phyloP scores from a whole-genome alignment of 225 moss, liverwort and hornwort species.

The Pleurozium schreberi region DNA sequence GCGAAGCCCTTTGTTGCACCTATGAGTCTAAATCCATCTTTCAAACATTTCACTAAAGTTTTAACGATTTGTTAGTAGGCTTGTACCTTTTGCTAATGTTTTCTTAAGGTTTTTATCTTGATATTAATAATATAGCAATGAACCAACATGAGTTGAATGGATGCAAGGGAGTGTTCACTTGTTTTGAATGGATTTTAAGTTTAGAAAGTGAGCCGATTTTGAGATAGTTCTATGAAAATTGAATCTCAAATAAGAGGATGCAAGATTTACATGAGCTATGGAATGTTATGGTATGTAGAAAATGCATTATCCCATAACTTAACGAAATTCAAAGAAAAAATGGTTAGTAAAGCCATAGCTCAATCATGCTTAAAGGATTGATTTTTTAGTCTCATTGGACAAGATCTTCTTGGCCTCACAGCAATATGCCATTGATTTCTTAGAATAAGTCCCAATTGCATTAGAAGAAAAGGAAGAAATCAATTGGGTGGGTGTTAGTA shows the following conservation, averaged over 20 bases:
- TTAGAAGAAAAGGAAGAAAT: neutral
- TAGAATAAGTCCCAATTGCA: neutral
- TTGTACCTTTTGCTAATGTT: neutral
- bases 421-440: neutral
- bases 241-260: neutral
- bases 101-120: neutral
- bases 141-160: neutral
- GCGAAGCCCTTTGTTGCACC: neutral
- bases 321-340: neutral
- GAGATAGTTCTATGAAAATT: too few species aligned
- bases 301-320: too few species aligned
- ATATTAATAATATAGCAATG: neutral
- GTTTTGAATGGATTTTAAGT: too few species aligned
- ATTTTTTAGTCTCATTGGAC: fast-evolving
- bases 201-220: neutral
- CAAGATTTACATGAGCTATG: neutral
- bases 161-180: neutral
- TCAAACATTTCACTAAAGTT: neutral
- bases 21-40: neutral
- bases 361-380: neutral
- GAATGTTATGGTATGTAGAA: neutral
- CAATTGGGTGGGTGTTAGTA: fast-evolving
- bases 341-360: neutral
- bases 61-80: neutral
- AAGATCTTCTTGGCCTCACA: neutral